A percentile compares a stretch with the other conserved stretches of the same genome.
Conservation (phyloP, 2,329 filamentous ascomycete species). For the Fusarium annulatum region DNA sequence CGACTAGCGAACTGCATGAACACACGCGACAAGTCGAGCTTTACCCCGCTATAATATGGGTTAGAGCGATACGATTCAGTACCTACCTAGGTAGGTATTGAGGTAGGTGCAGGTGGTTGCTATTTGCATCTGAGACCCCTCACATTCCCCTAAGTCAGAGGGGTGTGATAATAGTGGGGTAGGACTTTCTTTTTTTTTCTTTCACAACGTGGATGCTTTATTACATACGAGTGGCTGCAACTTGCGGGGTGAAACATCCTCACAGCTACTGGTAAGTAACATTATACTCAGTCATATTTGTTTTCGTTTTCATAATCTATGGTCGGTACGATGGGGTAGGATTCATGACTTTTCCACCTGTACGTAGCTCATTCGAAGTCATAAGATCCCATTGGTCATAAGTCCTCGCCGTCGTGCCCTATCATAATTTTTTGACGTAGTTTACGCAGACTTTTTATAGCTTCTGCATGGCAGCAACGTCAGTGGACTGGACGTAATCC, state of each 20-base stretch:
- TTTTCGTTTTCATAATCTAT: constrained; percentile 43
- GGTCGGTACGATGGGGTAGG: constrained; percentile 34
- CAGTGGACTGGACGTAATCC: constrained; percentile 95
- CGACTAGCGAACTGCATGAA: constrained; percentile 26
- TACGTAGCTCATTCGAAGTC: constrained; percentile 41
- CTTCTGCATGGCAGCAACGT: constrained; percentile 93
- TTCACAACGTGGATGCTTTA: not conserved
- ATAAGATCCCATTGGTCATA: constrained; percentile 43
- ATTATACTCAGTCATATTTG: constrained; percentile 12
- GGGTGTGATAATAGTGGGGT: constrained; percentile 11
- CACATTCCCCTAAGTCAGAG: constrained; percentile 1
- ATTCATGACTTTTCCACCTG: constrained; percentile 42
- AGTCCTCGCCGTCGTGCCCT: constrained; percentile 49
- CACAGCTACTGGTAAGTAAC: not conserved
- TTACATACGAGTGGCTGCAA: not conserved
- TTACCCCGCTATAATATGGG: constrained; percentile 45
- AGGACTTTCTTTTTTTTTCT: not conserved
- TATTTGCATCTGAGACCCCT: constrained; percentile 29
- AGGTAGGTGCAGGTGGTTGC: not conserved
- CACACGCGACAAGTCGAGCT: constrained; percentile 12
- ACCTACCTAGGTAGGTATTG: not conserved
- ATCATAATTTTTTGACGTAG: constrained; percentile 45
- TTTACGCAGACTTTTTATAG: constrained; percentile 67
- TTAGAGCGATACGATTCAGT: constrained; percentile 36
- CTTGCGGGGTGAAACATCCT: not conserved